Evolutionary conservation across 768 basidiomycete genomes (phyloP), one percentile per base, ranked within the genome.

Genomic region (Collybia mongolica): DNA sequence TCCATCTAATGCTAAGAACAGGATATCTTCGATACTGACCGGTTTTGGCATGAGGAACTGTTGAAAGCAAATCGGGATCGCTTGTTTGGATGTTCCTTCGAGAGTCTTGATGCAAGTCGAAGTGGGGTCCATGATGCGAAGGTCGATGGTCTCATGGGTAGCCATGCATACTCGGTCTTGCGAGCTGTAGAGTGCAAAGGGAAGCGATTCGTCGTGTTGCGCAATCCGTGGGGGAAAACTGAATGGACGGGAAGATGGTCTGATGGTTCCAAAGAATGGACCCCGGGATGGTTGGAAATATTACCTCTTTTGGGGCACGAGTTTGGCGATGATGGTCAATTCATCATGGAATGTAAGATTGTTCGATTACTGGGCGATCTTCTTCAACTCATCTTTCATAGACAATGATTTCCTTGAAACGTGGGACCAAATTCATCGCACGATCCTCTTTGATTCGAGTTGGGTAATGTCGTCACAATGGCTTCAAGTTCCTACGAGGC

Each of bases 21-120:
- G 69, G 75, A 77, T 49, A 79, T 82, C 39, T 67, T 81, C 28
- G 72, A 80, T 46, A 58, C 57, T 1, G 74, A 81, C 51, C 61
- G 67, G 7, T 83, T 82, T 61, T 83, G 80, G 81, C 65, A 66
- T 5, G 73, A 81, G 42, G 81, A 83, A 54, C 71, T 83, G 17
- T 60, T 72, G 8, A 70, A 65, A 24, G 79, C 76, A 3, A 79
- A 77, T 53, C 63, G 73, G 42, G 80, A 81, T 54, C 72, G 79
- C 5, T 67, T 82, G 3, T 81, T 83, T 53, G 77, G 76, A 2
- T 81, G 80, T 54, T 73, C 72, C 41, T 78, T 80, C 55, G 66
- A 73, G 49, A 57, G 53, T 36, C 58, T 68, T 38, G 58, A 65
- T 43, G 29, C 48, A 22, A 60, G 60, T 38, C 64, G 68, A 12